Percentiles rank a stretch among this genome's conserved stretches.
Evolutionary conservation across 345 rosid genomes (phyloP).

Genomic region (Moricandia moricandioides): DNA sequence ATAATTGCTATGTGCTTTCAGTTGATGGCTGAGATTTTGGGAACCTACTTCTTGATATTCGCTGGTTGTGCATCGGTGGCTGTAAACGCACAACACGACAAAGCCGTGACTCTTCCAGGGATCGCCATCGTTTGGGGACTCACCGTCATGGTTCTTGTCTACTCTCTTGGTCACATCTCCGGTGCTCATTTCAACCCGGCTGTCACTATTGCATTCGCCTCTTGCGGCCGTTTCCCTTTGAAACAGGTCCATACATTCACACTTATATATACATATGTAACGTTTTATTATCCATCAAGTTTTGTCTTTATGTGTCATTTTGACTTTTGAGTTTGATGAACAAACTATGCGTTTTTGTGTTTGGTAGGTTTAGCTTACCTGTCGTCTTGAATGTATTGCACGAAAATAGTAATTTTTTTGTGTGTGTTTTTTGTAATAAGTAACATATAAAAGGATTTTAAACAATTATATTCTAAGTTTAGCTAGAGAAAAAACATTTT

Average conservation of each 20-base stretch:
- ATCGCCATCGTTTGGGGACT: conserved; percentile 84
- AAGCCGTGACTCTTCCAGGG: conserved; percentile 69
- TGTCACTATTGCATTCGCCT: conserved; percentile 88
- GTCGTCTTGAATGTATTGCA: conserved; percentile 23
- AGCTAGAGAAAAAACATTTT: neutral
- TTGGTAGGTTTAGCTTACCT: conserved; percentile 20
- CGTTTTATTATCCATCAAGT: neutral
- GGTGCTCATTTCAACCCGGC: conserved; percentile 98
- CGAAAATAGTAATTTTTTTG: conserved; percentile 4
- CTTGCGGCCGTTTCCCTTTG: conserved; percentile 74
- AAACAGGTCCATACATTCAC: conserved; percentile 50
- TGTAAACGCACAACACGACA: conserved; percentile 58
- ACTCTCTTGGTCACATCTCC: conserved; percentile 89
- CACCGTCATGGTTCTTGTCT: conserved; percentile 80
- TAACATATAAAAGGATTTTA: neutral
- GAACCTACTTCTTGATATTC: conserved; percentile 87
- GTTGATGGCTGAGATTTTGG: conserved; percentile 74
- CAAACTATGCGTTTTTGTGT: conserved; percentile 15
- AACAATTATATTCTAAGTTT: neutral
- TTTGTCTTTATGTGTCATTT: conserved; percentile 7
- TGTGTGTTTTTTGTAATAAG: neutral
- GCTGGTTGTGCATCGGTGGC: conserved; percentile 85
- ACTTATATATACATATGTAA: neutral
- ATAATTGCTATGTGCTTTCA: conserved; percentile 30
- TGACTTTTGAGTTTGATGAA: conserved; percentile 29